These are phyloP conservation scores for Cryptomeria japonica DNA, from an alignment of 75 land plant species.

Conservation along the genomic window DNA sequence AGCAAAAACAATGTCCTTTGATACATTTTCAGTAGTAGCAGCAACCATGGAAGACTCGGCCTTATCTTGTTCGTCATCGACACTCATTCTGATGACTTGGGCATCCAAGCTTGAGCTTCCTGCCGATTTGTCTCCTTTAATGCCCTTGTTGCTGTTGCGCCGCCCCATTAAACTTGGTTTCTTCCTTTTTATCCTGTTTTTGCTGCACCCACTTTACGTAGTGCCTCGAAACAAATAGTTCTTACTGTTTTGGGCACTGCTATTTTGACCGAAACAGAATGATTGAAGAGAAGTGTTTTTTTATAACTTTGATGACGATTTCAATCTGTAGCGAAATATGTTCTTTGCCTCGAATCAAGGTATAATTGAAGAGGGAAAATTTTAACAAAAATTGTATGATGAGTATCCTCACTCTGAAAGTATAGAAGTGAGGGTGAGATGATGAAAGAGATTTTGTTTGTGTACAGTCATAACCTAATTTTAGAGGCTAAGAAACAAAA, in stretches of 20 bases:
- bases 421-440: no score
- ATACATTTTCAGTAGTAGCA: neutral
- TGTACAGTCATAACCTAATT: no score
- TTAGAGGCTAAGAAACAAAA: no score
- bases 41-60: neutral
- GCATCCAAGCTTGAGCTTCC: conserved; percentile 8
- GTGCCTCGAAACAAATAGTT: neutral
- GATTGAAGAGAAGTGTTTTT: neutral
- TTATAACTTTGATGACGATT: neutral
- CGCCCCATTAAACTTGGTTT: neutral
- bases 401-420: no score
- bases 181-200: neutral
- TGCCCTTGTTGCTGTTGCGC: neutral
- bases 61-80: conserved; percentile 8
- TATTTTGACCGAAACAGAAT: neutral
- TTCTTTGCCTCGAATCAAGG: neutral
- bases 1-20: conserved; percentile 12
- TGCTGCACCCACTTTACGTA: neutral
- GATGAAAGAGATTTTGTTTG: no score
- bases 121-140: neutral
- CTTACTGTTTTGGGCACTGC: neutral
- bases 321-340: neutral
- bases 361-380: neutral
- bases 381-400: no score
- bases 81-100: conserved; percentile 12